Base-by-base conservation (phyloP, 2,329 filamentous ascomycete species). In the Dothiorella sarmentorum region DNA sequence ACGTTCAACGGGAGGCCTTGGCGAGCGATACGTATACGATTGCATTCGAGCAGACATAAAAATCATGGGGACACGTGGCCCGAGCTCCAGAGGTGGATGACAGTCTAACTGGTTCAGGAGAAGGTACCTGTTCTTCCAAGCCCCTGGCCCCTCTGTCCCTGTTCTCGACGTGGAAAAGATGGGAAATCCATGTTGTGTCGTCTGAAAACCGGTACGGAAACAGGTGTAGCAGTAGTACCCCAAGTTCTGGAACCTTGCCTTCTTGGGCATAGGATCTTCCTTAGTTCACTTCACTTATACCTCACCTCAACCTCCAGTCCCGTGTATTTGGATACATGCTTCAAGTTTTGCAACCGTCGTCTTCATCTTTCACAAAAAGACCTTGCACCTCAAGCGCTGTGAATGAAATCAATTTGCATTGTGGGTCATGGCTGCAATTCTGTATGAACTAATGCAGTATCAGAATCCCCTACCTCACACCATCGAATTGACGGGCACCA, bases 401-500 rank as follows among this genome's bases (percentile, higher is more conserved):
- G 13, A 17, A 53, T 10, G 17, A 40, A 18, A 40, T 29, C 4
- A 2, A 40, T 29, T 44, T 40, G 35, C 49, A 20, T 17, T 20
- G 35, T 22, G 49, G 49, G 18, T 37, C n/a, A 1, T 20, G 35
- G 7, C 35, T 35, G 40, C 22, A 26, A 15, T 4, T 53, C 49
- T 29, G 35, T 29, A 20, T 29, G 22, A 29, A 27, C 7, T 53
- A 53, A 2, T 40, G 20, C 35, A 29, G 49, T n/a, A 53, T 53
- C 35, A 24, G 35, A 18, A 40, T 53, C 49, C 49, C 35, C 49
- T 40, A 40, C 49, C 49, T 53, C 49, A 31, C 49, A 53, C 49
- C 49, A 40, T 18, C 33, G 20, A 37, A 29, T 18, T n/a, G 33
- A 29, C 18, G 22, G 20, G 6, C 35, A 3, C 24, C 49, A 53